Conservation (phyloP, 23 red algal genomes). For the Gracilariopsis chorda region DNA sequence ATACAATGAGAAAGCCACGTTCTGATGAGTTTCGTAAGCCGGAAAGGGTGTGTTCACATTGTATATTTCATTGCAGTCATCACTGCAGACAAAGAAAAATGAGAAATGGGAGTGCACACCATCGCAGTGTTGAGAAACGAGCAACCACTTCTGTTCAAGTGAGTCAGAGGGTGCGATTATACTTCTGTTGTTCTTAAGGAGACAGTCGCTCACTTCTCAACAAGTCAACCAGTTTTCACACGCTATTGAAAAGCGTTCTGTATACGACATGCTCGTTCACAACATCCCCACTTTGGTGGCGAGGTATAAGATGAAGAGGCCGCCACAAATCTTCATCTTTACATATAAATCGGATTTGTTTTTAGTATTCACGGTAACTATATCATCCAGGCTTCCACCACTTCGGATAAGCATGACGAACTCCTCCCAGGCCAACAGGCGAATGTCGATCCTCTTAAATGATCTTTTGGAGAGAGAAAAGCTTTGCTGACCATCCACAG, state of each 20-base stretch:
- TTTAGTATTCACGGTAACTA: neutral
- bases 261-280: conserved; percentile 35
- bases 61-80: no score
- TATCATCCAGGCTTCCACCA: conserved; percentile 22
- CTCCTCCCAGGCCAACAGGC: neutral
- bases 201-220: neutral
- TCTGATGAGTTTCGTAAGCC: no score
- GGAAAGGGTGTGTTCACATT: no score
- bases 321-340: neutral
- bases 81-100: no score
- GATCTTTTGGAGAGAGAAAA: conserved; percentile 17
- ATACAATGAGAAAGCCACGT: no score
- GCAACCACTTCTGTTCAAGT: no score
- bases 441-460: conserved; percentile 2
- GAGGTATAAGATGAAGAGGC: conserved; percentile 20
- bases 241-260: conserved; percentile 17
- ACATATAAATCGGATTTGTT: conserved; percentile 28
- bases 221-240: neutral
- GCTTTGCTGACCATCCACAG: neutral
- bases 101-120: no score
- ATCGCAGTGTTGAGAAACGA: no score
- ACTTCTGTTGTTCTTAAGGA: neutral
- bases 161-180: no score
- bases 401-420: neutral
- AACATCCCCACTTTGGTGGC: conserved; percentile 26